Base-by-base conservation (phyloP, 306 rosid genomes). In the Glycine soja region DNA sequence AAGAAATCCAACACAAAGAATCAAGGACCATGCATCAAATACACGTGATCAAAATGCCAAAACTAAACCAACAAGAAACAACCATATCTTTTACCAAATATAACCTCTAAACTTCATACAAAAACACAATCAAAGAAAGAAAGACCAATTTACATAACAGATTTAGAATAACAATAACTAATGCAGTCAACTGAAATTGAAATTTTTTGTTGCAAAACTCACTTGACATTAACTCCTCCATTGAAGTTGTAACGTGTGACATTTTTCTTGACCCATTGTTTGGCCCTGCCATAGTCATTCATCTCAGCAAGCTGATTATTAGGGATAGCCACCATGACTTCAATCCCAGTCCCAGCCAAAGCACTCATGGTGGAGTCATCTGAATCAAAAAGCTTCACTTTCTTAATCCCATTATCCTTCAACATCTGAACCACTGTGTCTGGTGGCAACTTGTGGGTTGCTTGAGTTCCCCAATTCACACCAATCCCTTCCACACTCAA, bases 251-350 rank as follows among this genome's bases (percentile, higher is more conserved):
- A 93, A 58, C 91, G 92, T 2, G 94, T 89, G 38, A 96, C 90
- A 36, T 90, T 96, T 74, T 86, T 88, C 82, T 72, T 82, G 58
- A 96, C 99, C 99, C 99, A 96, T 53, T 86, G 83, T 74, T 87
- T 79, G 42, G 98, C 99, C 8, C 93, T 86, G 10, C 71, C 77
- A 76, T 82, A 90, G 79, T 85, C 79, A 59, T 76, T 86, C 97
- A 96, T 89, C 1, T 34, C 89, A 32, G 79, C 84, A 58, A 96
- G 98, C 77, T 93, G 97, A 38, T 90, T 95, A 63, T 96, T 96
- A 18, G 98, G 99, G 58, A 96, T 96, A 32, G 97, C 99, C 68
- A 96, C 92, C 97, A 96, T 91, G 74, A 96, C 99, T 88, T 96
- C 97, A 42, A 96, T 87, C 46, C 85, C 91, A 61, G 86, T 18